phyloP scores from a whole-genome alignment of 768 basidiomycete species.

The Mycena filopes region DNA sequence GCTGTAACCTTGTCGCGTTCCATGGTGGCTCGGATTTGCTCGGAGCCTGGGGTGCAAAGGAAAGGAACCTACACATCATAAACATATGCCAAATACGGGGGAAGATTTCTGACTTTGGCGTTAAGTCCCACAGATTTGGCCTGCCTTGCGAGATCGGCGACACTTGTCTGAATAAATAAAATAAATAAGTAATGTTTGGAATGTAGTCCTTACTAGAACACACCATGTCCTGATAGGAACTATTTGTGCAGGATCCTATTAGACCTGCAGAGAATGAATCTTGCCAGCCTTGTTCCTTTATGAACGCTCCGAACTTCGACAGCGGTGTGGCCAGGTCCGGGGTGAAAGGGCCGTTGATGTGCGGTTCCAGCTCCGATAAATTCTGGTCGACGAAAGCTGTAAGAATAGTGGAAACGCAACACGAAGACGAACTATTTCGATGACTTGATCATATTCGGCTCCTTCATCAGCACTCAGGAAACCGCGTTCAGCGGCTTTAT shows the following conservation, averaged over 20 bases:
- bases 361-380: constrained; percentile 88
- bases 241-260: constrained; percentile 99
- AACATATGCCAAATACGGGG: constrained; percentile 9
- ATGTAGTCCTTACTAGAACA: too few species aligned
- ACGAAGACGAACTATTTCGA: constrained; percentile 78
- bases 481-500: constrained; percentile 79
- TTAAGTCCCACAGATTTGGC: constrained; percentile 86
- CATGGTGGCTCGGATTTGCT: constrained; percentile 97
- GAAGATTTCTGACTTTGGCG: constrained; percentile 61
- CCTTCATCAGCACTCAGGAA: constrained; percentile 88
- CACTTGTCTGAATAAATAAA: constrained; percentile 91
- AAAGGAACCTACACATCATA: constrained; percentile 71
- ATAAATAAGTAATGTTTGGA: too few species aligned
- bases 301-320: constrained; percentile 84
- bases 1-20: constrained; percentile 91
- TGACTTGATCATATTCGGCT: constrained; percentile 93
- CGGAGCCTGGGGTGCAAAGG: constrained; percentile 90
- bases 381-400: constrained; percentile 63
- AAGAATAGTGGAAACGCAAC: constrained; percentile 1
- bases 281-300: constrained; percentile 91
- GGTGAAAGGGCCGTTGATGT: constrained; percentile 97
- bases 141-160: constrained; percentile 91
- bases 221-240: constrained; percentile 97
- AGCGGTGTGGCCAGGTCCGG: constrained; percentile 96
- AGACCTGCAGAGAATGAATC: constrained; percentile 90